Evolutionary conservation across 495 filamentous ascomycete species (phyloP).

Genomic region (Corynascus novoguineensis): DNA sequence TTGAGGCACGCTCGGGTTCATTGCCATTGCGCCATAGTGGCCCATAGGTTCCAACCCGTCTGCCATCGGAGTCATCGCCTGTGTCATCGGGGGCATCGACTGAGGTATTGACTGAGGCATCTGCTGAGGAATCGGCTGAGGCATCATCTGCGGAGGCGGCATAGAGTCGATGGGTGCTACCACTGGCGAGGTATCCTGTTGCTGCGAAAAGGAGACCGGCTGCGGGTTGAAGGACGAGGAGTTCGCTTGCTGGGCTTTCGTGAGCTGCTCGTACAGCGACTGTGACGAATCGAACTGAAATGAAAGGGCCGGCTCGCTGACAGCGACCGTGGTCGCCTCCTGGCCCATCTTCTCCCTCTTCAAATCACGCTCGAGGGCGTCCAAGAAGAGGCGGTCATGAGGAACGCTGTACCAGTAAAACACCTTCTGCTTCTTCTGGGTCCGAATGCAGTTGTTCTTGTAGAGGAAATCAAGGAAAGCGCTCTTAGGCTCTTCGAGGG

Average conservation of each 20-base stretch:
- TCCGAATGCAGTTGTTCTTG: slow-evolving; percentile 99
- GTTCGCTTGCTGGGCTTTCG: slow-evolving; percentile 97
- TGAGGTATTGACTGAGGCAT: not conserved
- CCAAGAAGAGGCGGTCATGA: slow-evolving; percentile 93
- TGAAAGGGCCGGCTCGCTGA: slow-evolving; percentile 91
- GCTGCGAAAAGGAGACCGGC: slow-evolving; percentile 69
- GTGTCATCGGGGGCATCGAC: not conserved
- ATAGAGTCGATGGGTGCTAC: slow-evolving; percentile 78
- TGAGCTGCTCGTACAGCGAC: slow-evolving; percentile 98
- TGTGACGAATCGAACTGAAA: slow-evolving; percentile 99
- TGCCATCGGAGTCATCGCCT: slow-evolving; percentile 61
- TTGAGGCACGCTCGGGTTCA: slow-evolving; percentile 55
- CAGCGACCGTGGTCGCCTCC: slow-evolving; percentile 92
- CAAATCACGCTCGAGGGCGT: slow-evolving; percentile 92
- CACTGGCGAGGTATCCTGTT: slow-evolving; percentile 74
- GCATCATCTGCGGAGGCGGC: slow-evolving; percentile 59
- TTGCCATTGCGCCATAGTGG: slow-evolving; percentile 62
- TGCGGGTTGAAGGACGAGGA: slow-evolving; percentile 89
- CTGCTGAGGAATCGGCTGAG: slow-evolving; percentile 38
- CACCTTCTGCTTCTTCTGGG: slow-evolving; percentile 99
- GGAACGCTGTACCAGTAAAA: slow-evolving; percentile 99
- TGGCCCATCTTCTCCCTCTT: slow-evolving; percentile 99
- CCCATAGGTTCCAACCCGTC: slow-evolving; percentile 75
- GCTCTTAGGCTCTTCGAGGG: slow-evolving; percentile 97
- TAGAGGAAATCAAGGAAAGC: slow-evolving; percentile 97